Conservation (phyloP, 345 rosid genomes). For the Lepidium aucheri region DNA sequence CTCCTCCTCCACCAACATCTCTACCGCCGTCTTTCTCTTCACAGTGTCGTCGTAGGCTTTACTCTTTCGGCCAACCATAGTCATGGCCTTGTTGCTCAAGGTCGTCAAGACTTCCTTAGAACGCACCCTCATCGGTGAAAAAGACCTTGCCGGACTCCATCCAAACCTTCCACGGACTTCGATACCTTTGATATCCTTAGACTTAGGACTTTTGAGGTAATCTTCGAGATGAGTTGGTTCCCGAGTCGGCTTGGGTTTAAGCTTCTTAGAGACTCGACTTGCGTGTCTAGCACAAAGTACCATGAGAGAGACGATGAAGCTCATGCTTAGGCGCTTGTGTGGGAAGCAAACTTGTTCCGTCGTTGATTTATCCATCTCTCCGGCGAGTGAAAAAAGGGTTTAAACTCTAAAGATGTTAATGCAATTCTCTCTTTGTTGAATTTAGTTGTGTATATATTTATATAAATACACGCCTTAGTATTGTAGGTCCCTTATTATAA, state of each 20-base stretch:
- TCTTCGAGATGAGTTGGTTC: constrained; percentile 17
- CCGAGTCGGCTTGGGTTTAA: constrained; percentile 22
- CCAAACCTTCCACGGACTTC: constrained; percentile 13
- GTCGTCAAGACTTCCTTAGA: constrained; percentile 42
- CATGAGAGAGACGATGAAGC: constrained; percentile 40
- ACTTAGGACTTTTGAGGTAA: constrained; percentile 12
- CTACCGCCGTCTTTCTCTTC: constrained; percentile 9
- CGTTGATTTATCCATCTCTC: constrained; percentile 19
- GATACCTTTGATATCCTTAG: not conserved
- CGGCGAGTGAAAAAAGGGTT: not conserved
- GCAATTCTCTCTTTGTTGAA: not conserved
- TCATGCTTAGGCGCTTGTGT: constrained; percentile 29
- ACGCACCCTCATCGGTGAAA: constrained; percentile 30
- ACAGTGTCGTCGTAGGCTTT: constrained; percentile 5
- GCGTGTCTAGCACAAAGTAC: constrained; percentile 56
- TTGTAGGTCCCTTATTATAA: not conserved
- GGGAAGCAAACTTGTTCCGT: constrained; percentile 23
- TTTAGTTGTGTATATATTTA: constrained; percentile 4
- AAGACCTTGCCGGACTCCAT: constrained; percentile 22
- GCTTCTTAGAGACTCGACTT: constrained; percentile 38
- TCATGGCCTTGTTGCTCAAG: constrained; percentile 54
- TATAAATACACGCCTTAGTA: not conserved
- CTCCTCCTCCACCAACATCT: constrained; percentile 18
- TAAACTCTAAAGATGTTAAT: not conserved
- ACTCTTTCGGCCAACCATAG: constrained; percentile 32